These are phyloP conservation scores for Scutellaria barbata DNA, from an alignment of 257 asterid species.

Conservation along the genomic window DNA sequence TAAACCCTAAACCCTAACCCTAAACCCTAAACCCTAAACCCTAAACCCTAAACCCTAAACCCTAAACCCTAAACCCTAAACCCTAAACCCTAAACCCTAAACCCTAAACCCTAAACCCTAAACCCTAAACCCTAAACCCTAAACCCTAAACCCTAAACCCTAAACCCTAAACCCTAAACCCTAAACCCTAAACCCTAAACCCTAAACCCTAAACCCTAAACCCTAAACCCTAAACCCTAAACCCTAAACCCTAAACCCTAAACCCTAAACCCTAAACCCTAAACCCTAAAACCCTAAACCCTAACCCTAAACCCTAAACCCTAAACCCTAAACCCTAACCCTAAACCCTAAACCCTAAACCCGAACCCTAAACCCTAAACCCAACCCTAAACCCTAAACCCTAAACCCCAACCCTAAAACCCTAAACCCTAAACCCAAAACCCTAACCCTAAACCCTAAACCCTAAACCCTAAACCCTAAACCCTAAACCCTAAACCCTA, in stretches of 20 bases:
- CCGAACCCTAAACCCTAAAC: conserved; percentile 33
- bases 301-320: too few relatives aligned
- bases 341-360: conserved; percentile 30
- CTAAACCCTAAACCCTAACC: too few relatives aligned
- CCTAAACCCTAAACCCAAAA: conserved; percentile 33
- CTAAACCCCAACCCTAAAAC: conserved; percentile 24
- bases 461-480: conserved; percentile 34
- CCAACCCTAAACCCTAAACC: neutral
- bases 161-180: conserved; percentile 30
- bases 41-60: conserved; percentile 34
- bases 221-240: neutral
- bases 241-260: conserved; percentile 25
- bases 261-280: conserved; percentile 18
- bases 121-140: conserved; percentile 33
- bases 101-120: conserved; percentile 30
- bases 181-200: conserved; percentile 31
- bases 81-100: conserved; percentile 32
- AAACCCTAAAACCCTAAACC: conserved; percentile 27
- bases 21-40: conserved; percentile 31
- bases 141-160: conserved; percentile 33
- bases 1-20: conserved; percentile 33
- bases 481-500: conserved; percentile 20
- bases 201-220: conserved; percentile 8
- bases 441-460: conserved; percentile 27
- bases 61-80: conserved; percentile 34